Conservation (phyloP, 2,329 filamentous ascomycete genomes). For the Lasiodiplodia sp. region DNA sequence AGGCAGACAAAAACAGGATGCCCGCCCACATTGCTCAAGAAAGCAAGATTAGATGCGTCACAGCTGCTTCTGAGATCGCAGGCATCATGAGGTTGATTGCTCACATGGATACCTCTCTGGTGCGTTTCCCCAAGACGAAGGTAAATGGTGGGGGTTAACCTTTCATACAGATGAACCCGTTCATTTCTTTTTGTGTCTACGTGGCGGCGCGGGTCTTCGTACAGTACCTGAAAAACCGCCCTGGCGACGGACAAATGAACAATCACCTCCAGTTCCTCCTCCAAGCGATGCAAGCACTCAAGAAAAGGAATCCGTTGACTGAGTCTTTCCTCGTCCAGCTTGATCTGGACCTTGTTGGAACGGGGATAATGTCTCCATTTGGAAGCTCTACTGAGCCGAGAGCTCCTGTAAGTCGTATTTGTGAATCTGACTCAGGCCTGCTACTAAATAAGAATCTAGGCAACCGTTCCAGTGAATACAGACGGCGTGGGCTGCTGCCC, state of each 20-base stretch:
- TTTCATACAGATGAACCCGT: conserved; percentile 80
- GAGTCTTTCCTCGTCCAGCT: conserved; percentile 95
- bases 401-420: neutral
- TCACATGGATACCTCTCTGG: conserved; percentile 82
- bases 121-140: conserved; percentile 55
- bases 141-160: conserved; percentile 16
- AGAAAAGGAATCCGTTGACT: conserved; percentile 85
- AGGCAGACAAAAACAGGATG: conserved; percentile 87
- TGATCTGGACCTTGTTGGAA: conserved; percentile 85
- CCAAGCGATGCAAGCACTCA: conserved; percentile 87
- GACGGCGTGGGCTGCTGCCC: conserved; percentile 42
- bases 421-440: neutral
- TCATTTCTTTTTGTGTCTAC: conserved; percentile 93
- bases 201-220: conserved; percentile 96
- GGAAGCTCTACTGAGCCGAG: neutral
- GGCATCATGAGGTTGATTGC: conserved; percentile 95
- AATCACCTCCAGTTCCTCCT: conserved; percentile 91
- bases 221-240: conserved; percentile 93
- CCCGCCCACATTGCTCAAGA: conserved; percentile 80
- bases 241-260: conserved; percentile 78
- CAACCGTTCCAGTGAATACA: conserved; percentile 36
- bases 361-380: conserved; percentile 57
- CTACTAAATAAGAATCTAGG: neutral
- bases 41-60: conserved; percentile 91
- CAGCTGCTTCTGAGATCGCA: conserved; percentile 90